These are phyloP conservation scores for Diaporthe ilicicola DNA, from an alignment of 2,329 filamentous ascomycete species.

Conservation along the genomic window DNA sequence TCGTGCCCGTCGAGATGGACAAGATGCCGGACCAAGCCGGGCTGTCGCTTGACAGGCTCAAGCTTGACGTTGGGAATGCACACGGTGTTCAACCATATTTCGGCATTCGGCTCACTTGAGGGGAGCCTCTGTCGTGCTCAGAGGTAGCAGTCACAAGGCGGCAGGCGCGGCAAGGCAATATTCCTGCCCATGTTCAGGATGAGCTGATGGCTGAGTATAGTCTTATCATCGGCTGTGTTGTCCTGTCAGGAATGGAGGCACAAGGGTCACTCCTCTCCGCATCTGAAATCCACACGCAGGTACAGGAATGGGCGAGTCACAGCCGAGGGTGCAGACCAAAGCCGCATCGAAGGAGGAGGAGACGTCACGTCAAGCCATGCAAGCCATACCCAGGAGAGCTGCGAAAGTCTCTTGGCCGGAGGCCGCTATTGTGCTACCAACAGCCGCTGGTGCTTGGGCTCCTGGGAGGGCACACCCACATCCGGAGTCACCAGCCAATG, in stretches of 20 bases:
- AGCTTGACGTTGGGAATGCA: slow-evolving; percentile 6
- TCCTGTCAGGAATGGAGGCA: slow-evolving; percentile 15
- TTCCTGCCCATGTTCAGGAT: slow-evolving; percentile 21
- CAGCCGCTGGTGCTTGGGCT: not conserved
- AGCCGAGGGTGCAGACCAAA: not conserved
- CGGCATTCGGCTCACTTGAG: slow-evolving; percentile 13
- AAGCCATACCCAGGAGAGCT: not conserved
- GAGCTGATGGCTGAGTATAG: slow-evolving; percentile 22
- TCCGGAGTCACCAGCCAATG: not conserved
- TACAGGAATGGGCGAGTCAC: slow-evolving; percentile 4
- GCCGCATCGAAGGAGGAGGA: not conserved
- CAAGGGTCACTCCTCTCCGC: slow-evolving; percentile 17
- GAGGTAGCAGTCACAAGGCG: not conserved
- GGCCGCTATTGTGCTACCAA: not conserved
- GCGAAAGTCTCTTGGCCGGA: not conserved
- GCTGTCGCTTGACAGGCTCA: slow-evolving; percentile 12
- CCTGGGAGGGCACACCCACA: not conserved
- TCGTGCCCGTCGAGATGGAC: slow-evolving; percentile 21
- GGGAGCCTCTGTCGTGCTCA: not conserved
- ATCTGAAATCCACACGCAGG: slow-evolving; percentile 3
- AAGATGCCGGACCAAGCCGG: slow-evolving; percentile 22
- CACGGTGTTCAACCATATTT: not conserved
- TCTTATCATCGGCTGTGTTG: slow-evolving; percentile 16
- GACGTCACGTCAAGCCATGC: not conserved
- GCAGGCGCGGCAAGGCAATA: slow-evolving; percentile 26